Percentiles rank a stretch among this genome's conserved stretches.
These are phyloP conservation scores for Tilletia setariae DNA, from an alignment of 1,284 basidiomycete species.

Conservation along the genomic window DNA sequence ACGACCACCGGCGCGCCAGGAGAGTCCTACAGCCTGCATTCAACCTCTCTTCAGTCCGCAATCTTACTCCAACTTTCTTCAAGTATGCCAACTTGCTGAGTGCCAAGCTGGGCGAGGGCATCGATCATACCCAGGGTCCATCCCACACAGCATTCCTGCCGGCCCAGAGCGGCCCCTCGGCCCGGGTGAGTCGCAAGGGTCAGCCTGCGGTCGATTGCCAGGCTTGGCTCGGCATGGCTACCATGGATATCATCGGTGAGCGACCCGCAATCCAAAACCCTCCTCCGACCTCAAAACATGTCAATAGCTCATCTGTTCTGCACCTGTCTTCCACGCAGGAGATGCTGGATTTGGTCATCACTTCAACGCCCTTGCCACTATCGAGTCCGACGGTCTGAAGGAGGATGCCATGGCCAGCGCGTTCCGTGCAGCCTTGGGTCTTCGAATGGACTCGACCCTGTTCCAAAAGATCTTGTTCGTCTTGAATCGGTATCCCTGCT, in stretches of 20 bases:
- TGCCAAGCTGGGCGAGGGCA: constrained; percentile 26
- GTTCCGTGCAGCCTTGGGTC: not conserved
- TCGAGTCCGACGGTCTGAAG: not conserved
- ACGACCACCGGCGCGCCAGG: constrained; percentile 41
- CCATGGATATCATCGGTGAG: constrained; percentile 49
- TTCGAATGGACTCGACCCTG: not conserved
- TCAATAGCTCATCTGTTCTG: not conserved
- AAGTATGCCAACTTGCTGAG: constrained; percentile 27
- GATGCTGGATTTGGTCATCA: constrained; percentile 5
- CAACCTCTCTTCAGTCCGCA: constrained; percentile 34
- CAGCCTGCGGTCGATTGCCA: constrained; percentile 29
- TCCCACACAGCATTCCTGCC: not conserved
- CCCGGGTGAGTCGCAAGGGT: not conserved
- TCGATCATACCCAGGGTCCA: constrained; percentile 22
- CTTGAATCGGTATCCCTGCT: not conserved
- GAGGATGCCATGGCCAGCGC: not conserved
- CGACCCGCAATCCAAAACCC: constrained; percentile 20
- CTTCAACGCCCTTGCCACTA: not conserved
- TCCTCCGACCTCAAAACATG: too few relatives aligned
- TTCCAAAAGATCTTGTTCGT: constrained; percentile 10
- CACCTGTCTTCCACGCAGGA: not conserved
- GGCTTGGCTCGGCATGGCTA: constrained; percentile 33
- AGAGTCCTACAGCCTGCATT: constrained; percentile 50
- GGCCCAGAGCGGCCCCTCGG: not conserved
- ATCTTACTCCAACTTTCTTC: constrained; percentile 40